Percentiles rank a stretch among this genome's conserved stretches.
Evolutionary conservation across 257 asterid species (phyloP).

Genomic region (Solanum dulcamara): DNA sequence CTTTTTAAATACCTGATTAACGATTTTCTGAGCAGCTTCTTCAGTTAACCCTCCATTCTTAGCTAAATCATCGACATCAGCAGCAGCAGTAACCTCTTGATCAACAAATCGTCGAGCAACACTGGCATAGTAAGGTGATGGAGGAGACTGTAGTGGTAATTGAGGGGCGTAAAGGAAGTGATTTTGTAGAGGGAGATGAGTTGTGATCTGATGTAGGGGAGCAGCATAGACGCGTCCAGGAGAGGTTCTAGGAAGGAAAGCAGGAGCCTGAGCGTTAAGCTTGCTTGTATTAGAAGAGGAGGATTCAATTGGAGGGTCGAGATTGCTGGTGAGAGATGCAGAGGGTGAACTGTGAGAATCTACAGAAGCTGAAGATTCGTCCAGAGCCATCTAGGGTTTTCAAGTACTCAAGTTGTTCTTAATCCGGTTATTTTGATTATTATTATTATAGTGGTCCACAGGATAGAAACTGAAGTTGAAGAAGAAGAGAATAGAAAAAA

Average conservation of each 20-base stretch:
- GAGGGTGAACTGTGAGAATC: neutral
- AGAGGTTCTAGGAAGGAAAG: constrained; percentile 51
- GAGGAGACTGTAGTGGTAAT: neutral
- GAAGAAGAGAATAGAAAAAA: neutral
- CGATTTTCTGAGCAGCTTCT: constrained; percentile 49
- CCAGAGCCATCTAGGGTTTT: neutral
- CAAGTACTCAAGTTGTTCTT: neutral
- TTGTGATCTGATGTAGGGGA: neutral
- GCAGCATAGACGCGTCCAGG: neutral
- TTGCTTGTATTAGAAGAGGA: constrained; percentile 3
- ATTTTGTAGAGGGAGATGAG: neutral
- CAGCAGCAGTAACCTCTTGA: constrained; percentile 18
- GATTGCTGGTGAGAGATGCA: neutral
- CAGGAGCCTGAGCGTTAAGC: constrained; percentile 79
- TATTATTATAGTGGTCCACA: too few species aligned
- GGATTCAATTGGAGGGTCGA: neutral
- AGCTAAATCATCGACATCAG: constrained; percentile 3
- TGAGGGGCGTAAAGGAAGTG: constrained; percentile 2
- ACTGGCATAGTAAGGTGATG: constrained; percentile 29
- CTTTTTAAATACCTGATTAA: constrained; percentile 48
- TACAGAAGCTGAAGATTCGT: neutral
- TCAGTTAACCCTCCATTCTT: constrained; percentile 30
- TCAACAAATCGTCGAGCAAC: constrained; percentile 26
- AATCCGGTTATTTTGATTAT: too few species aligned
- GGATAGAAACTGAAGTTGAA: neutral